Evolutionary conservation across 2,329 filamentous ascomycete genomes (phyloP), one percentile per base, ranked within the genome.

Genomic region (Verticillium klebahnii): DNA sequence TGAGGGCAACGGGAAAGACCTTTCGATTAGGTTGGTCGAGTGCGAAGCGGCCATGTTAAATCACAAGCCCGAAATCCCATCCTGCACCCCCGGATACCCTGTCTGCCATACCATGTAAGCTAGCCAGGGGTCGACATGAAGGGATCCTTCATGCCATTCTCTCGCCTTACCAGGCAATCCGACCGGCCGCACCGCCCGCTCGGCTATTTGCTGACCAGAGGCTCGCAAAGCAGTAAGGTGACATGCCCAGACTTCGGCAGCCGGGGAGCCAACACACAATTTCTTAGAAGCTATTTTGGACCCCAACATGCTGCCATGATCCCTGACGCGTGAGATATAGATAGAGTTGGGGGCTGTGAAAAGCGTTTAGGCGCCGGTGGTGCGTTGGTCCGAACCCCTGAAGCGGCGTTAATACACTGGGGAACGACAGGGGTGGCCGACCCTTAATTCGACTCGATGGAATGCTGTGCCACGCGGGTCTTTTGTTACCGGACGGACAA

Each of bases 401-500:
- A 50, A 50, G 19, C 40, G 5, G 23, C 9, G 40, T 23, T 50
- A 50, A 50, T 50, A 4, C 19, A n/a, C n/a, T 50, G 40, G 40
- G 40, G 40, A 23, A 50, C n/a, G 40, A 50, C 40, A 17, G 19
- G 40, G 40, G 19, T 50, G 19, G 4, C 40, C 40, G 15, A 50
- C 40, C 40, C 17, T 50, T 11, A 50, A n/a, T 50, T 50, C 19
- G n/a, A 19, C 40, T 23, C n/a, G 40, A 50, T 23, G 29, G 34
- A 39, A 25, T 50, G 59, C 59, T 60, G 54, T 60, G 54, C 54
- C 59, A 60, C 59, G 59, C 59, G 59, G 59, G 56, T 57, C 5
- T 3, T 54, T 57, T 40, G 23, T 45, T 57, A 23, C 59, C 59
- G n/a, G 14, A 14, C 9, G 31, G 34, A 40, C 23, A 54, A 19